Evolutionary conservation across 2,329 filamentous ascomycete genomes (phyloP), one percentile per base, ranked within the genome.

Genomic region (Colletotrichum magnum): DNA sequence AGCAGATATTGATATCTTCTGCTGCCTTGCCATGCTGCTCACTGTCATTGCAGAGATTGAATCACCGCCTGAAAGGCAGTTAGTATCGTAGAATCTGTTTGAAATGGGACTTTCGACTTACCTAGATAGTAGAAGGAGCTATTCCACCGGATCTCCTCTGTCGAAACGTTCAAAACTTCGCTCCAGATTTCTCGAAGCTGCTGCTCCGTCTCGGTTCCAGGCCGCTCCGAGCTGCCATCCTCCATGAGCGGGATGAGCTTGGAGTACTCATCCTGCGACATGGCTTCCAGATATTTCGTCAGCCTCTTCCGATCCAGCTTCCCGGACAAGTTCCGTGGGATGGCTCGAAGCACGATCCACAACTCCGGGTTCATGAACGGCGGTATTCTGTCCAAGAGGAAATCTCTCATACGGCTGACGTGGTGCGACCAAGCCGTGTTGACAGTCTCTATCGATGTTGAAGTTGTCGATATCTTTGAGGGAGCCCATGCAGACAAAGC

Each of bases 221-320:
- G 12, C 3, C 61, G n/a, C 0, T 43, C 54, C 13, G 9, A 5
- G 6, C 21, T 32, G 4, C 54, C 6, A 1, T 50, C 54, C 18
- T 68, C 53, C 54, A 65, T 54, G 0, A 10, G 61, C 1, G 61
- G n/a, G 1, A 64, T 1, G 0, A 68, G 24, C 2, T 32, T 39
- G 10, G 60, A 13, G 1, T 58, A 65, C 5, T 68, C 24, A 0
- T 56, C 54, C 2, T 52, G n/a, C 2, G 61, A 54, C 9, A 68
- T n/a, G 7, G 16, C 10, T n/a, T 68, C 61, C 1, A 68, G 53
- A 16, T 59, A 68, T 0, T 36, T 32, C 3, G 50, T 10, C 9
- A 86, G 77, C 28, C 76, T 79, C 74, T 85, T 85, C 32, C 84
- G 79, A 65, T 86, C 83, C 0, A 79, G 82, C 76, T 86, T 86